Conservation (phyloP, 768 basidiomycete genomes). For the Podaxis pistillaris region DNA sequence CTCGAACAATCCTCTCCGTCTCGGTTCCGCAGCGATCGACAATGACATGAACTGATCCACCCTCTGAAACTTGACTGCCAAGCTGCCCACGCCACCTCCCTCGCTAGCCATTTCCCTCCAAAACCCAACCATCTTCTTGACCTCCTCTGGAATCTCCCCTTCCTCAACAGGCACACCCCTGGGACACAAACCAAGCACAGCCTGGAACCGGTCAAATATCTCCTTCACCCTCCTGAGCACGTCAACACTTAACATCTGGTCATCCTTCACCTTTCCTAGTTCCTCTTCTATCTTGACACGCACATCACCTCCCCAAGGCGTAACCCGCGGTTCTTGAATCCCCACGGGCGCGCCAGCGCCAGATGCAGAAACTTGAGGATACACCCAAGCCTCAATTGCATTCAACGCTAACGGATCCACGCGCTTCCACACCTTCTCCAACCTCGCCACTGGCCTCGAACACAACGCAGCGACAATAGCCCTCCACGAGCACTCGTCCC, state of each 20-base stretch:
- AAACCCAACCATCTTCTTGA: conserved; percentile 48
- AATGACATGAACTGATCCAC: conserved; percentile 78
- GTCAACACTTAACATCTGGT: conserved; percentile 41
- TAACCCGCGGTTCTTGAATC: conserved; percentile 45
- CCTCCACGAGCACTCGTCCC: conserved; percentile 79
- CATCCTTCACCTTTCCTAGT: conserved; percentile 44
- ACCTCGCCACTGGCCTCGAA: conserved; percentile 68
- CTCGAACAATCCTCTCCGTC: conserved; percentile 72
- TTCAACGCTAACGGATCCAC: conserved; percentile 59
- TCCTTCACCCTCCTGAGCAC: conserved; percentile 39
- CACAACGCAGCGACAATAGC: conserved; percentile 73
- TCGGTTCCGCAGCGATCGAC: conserved; percentile 73
- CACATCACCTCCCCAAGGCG: conserved; percentile 71
- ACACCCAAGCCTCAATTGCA: conserved; percentile 68
- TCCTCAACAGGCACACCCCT: conserved; percentile 34
- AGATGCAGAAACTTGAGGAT: conserved; percentile 19
- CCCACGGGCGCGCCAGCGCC: conserved; percentile 26
- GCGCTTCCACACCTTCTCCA: conserved; percentile 80
- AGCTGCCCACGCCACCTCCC: conserved; percentile 35
- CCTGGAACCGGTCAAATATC: conserved; percentile 53
- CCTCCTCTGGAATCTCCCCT: conserved; percentile 43
- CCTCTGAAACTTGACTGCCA: conserved; percentile 63
- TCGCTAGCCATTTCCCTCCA: conserved; percentile 53
- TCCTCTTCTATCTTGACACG: conserved; percentile 44
- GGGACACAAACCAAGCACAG: conserved; percentile 50